Conservation (phyloP, 768 basidiomycete species). For the Gymnopilus junonius region DNA sequence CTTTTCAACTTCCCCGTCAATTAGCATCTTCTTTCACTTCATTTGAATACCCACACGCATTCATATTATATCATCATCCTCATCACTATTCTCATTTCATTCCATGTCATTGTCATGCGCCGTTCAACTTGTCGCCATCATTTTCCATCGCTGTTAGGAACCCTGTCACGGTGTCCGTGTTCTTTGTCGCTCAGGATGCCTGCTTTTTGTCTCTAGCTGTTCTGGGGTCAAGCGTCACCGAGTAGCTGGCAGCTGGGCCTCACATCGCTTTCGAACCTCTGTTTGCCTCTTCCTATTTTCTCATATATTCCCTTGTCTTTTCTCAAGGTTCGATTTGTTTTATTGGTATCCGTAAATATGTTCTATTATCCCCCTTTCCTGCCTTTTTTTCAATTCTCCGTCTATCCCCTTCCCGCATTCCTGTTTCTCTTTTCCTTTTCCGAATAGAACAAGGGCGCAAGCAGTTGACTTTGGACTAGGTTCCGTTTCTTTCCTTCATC, state of each 20-base stretch:
- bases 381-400: conserved; percentile 2
- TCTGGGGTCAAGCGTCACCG: neutral
- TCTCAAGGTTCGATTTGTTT: conserved; percentile 6
- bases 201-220: neutral
- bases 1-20: neutral
- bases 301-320: neutral
- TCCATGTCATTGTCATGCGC: conserved; percentile 2
- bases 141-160: neutral
- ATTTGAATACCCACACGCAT: neutral
- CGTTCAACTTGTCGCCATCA: neutral
- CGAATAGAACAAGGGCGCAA: neutral
- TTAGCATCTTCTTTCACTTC: neutral
- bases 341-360: conserved; percentile 10
- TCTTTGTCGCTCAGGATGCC: neutral
- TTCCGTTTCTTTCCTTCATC: neutral
- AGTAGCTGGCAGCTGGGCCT: neutral
- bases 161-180: neutral
- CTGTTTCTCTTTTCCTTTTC: neutral
- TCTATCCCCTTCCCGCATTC: neutral
- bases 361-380: conserved; percentile 8
- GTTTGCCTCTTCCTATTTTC: neutral
- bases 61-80: neutral
- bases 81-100: neutral
- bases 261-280: neutral
- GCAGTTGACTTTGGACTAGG: neutral